Conservation (phyloP, 371 early-diverging fungal species). For the Lichtheimia hyalospora region DNA sequence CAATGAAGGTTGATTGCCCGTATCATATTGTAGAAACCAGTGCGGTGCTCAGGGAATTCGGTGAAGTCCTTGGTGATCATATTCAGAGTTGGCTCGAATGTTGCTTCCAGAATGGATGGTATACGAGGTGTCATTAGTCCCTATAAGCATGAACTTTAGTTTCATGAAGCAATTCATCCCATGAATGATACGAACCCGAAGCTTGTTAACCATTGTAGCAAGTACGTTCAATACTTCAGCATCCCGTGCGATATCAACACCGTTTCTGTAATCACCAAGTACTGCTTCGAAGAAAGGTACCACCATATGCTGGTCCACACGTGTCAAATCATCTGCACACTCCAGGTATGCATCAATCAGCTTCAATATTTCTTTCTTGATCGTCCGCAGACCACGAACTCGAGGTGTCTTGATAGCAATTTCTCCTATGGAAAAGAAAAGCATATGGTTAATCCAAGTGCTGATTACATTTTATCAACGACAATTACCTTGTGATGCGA, state of each 20-base stretch:
- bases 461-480: neutral
- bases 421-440: slow-evolving; percentile 1
- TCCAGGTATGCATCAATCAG: slow-evolving; percentile 87
- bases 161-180: too few relatives aligned
- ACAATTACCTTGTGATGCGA: slow-evolving; percentile 70
- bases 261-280: slow-evolving; percentile 82
- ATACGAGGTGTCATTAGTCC: slow-evolving; percentile 79
- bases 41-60: slow-evolving; percentile 96
- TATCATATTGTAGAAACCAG: slow-evolving; percentile 90
- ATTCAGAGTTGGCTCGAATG: slow-evolving; percentile 93
- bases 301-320: slow-evolving; percentile 79
- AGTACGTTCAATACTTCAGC: slow-evolving; percentile 93
- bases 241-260: slow-evolving; percentile 87
- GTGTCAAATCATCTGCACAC: slow-evolving; percentile 77
- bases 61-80: slow-evolving; percentile 98
- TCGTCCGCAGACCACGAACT: slow-evolving; percentile 87
- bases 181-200: slow-evolving; percentile 60
- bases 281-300: slow-evolving; percentile 92
- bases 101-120: slow-evolving; percentile 82
- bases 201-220: slow-evolving; percentile 78
- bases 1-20: slow-evolving; percentile 85
- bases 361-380: slow-evolving; percentile 93
- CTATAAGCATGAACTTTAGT: slow-evolving; percentile 11
- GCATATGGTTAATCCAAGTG: neutral
- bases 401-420: slow-evolving; percentile 91